Conservation (phyloP, 306 rosid species). For the Psophocarpus tetragonolobus region DNA sequence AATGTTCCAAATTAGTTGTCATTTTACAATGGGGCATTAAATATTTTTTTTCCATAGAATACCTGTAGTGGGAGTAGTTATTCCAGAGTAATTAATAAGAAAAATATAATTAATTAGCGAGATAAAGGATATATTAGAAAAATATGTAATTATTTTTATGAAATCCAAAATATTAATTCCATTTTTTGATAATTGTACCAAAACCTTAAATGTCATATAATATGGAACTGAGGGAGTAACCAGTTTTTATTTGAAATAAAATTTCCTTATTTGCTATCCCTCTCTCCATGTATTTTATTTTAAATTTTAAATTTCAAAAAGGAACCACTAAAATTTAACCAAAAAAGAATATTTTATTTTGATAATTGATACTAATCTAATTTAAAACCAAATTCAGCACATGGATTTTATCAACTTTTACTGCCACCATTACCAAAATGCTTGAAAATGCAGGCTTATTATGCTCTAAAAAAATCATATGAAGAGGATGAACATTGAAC, state of each 20-base stretch:
- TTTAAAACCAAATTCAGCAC: neutral
- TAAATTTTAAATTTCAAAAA: neutral
- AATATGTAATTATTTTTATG: no score
- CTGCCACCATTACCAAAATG: constrained; percentile 3
- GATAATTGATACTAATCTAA: neutral
- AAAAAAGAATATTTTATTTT: neutral
- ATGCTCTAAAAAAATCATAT: neutral
- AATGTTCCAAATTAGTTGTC: no score
- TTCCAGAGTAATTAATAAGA: no score
- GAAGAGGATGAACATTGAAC: neutral
- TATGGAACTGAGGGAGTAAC: no score
- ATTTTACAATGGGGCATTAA: no score
- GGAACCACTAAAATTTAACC: neutral
- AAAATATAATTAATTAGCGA: no score
- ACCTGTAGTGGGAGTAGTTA: no score
- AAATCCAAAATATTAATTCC: no score
- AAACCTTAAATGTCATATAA: no score
- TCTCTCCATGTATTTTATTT: neutral
- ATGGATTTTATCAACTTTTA: neutral
- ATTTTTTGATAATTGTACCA: no score
- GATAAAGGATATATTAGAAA: no score
- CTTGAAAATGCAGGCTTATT: neutral
- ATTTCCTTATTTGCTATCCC: neutral
- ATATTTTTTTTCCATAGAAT: no score
- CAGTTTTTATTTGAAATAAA: neutral